Conservation (phyloP, 129 eudicot genomes). For the Flaveria brownii region DNA sequence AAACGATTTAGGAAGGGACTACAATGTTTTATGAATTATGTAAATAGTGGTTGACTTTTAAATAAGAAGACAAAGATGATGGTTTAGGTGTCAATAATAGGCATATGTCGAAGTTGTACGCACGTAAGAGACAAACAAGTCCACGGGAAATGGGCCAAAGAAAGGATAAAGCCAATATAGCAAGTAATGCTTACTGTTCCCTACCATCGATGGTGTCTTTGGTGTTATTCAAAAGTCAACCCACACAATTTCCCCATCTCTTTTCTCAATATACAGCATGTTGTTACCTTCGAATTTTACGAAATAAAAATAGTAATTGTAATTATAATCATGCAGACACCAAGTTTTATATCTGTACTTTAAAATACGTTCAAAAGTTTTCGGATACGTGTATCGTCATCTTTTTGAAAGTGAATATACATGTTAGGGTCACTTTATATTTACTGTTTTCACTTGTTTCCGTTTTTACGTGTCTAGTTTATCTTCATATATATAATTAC, state of each 20-base stretch:
- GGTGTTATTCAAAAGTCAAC: conserved; percentile 36
- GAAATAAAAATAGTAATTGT: neutral
- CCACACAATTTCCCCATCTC: neutral
- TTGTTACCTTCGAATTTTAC: neutral
- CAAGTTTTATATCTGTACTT: neutral
- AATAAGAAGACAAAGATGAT: conserved; percentile 38
- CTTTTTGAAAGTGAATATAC: too few species aligned
- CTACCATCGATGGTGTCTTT: conserved; percentile 31
- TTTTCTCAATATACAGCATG: neutral
- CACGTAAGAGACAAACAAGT: conserved; percentile 34
- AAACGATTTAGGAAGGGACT: conserved; percentile 23
- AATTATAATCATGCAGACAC: too few species aligned
- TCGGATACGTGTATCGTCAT: neutral
- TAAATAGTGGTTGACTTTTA: conserved; percentile 53
- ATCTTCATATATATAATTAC: too few species aligned
- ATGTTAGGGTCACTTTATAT: too few species aligned
- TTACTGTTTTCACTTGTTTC: too few species aligned
- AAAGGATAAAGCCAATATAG: conserved; percentile 27
- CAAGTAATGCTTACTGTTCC: conserved; percentile 29
- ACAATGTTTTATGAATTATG: conserved; percentile 13
- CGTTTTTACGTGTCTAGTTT: too few species aligned
- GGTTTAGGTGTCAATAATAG: conserved; percentile 53
- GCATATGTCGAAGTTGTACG: conserved; percentile 24
- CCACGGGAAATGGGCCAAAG: conserved; percentile 37
- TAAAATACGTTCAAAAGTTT: neutral